Percentiles rank a stretch among this genome's conserved stretches.
Evolutionary conservation across 805 yeast species (phyloP).

Genomic region (Lipomyces starkeyi): DNA sequence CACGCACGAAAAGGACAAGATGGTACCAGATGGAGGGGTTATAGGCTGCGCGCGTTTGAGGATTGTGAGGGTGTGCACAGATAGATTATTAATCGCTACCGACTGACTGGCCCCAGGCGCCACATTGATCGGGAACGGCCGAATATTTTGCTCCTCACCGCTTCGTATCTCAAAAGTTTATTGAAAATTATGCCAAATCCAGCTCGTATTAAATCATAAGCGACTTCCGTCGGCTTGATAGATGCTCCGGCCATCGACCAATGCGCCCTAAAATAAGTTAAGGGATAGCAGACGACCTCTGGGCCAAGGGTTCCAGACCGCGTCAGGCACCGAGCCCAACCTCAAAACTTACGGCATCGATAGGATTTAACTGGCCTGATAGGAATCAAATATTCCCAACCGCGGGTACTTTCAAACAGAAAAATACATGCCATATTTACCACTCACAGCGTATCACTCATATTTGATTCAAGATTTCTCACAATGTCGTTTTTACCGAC

Average conservation of each 20-base stretch:
- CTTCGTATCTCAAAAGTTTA: too few species aligned
- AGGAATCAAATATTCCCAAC: slow-evolving; percentile 1
- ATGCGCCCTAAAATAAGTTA: neutral
- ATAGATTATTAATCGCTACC: neutral
- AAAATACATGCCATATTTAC: slow-evolving; percentile 3
- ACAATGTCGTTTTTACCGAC: slow-evolving; percentile 9
- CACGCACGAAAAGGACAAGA: neutral
- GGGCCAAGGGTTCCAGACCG: neutral
- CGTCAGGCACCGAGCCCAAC: slow-evolving; percentile 1
- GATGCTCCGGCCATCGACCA: slow-evolving; percentile 4
- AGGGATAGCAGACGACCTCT: too few species aligned
- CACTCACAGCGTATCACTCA: slow-evolving; percentile 7
- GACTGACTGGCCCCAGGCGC: neutral
- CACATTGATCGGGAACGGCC: too few species aligned
- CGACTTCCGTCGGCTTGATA: neutral
- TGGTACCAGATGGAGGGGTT: slow-evolving; percentile 5
- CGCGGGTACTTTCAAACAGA: slow-evolving; percentile 9
- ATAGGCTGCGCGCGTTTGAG: slow-evolving; percentile 11
- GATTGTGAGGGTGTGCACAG: slow-evolving; percentile 3
- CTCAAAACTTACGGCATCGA: slow-evolving; percentile 6
- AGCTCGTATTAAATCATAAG: too few species aligned
- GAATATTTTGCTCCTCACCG: too few species aligned
- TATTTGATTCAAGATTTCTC: slow-evolving; percentile 6
- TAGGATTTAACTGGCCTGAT: neutral
- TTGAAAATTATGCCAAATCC: too few species aligned